Conservation (phyloP, 169 alveolate species). For the Plasmodium berghei region DNA sequence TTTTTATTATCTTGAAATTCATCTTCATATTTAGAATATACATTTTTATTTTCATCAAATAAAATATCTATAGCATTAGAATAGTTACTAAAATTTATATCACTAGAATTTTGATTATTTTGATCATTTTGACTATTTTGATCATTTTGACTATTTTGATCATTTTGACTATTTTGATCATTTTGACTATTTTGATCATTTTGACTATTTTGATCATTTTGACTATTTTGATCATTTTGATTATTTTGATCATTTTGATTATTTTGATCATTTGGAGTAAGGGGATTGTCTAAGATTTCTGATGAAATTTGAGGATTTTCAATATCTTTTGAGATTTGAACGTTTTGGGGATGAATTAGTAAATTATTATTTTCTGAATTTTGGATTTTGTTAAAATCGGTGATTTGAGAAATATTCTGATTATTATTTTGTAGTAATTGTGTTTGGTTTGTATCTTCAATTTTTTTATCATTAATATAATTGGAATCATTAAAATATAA, state of each 20-base stretch:
- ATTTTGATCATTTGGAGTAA: background rate
- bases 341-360: no score
- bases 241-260: background rate
- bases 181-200: no score
- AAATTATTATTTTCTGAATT: no score
- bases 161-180: no score
- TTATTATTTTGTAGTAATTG: conserved; percentile 1
- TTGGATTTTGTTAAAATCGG: no score
- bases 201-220: background rate
- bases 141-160: background rate
- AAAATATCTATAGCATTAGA: conserved; percentile 54
- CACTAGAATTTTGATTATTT: background rate
- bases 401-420: no score
- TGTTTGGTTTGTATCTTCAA: conserved; percentile 16
- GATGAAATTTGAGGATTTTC: no score
- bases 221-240: background rate
- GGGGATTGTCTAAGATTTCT: no score
- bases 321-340: no score
- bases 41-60: conserved; percentile 57
- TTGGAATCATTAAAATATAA: conserved; percentile 40
- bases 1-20: conserved; percentile 16
- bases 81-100: conserved; percentile 23
- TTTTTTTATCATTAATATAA: conserved; percentile 36
- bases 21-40: conserved; percentile 14
- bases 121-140: background rate